A percentile compares a stretch with the other conserved stretches of the same genome.
Conservation (phyloP, 2,329 filamentous ascomycete genomes). For the Fusarium virguliforme region DNA sequence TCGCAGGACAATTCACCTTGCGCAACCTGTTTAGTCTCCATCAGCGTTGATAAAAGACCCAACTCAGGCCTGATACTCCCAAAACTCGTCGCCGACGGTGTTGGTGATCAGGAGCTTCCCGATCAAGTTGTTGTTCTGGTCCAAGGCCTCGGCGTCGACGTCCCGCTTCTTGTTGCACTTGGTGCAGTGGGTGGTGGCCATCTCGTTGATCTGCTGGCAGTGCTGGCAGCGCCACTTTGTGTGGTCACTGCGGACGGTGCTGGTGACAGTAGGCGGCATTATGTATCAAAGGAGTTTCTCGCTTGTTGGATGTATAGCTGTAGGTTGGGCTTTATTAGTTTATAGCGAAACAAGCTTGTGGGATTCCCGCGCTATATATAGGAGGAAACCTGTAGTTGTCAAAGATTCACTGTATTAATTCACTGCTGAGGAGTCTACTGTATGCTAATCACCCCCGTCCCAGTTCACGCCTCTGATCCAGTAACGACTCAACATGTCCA, state of each 20-base stretch:
- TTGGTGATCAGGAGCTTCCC: neutral
- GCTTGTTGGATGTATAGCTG: neutral
- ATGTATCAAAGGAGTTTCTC: neutral
- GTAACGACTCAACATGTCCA: neutral
- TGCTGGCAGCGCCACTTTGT: constrained; percentile 5
- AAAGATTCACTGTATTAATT: neutral
- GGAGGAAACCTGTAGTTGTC: too few relatives aligned
- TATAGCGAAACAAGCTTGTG: too few relatives aligned
- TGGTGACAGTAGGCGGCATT: neutral
- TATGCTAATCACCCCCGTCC: neutral
- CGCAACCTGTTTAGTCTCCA: too few relatives aligned
- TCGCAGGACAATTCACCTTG: too few relatives aligned
- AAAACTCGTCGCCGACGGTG: neutral
- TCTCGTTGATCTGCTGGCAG: neutral
- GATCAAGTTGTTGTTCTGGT: neutral
- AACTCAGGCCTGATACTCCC: neutral
- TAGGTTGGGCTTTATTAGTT: neutral
- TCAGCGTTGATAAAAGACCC: too few relatives aligned
- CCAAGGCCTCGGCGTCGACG: neutral
- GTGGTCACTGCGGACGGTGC: neutral
- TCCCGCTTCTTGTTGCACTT: neutral
- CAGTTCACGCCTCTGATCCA: neutral
- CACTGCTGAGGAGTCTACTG: neutral
- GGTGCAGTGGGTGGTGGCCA: neutral
- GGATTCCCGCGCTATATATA: too few relatives aligned